Evolutionary conservation across 1,284 basidiomycete species (phyloP), one percentile per base, ranked within the genome.

Genomic region (Heliocybe sulcata): DNA sequence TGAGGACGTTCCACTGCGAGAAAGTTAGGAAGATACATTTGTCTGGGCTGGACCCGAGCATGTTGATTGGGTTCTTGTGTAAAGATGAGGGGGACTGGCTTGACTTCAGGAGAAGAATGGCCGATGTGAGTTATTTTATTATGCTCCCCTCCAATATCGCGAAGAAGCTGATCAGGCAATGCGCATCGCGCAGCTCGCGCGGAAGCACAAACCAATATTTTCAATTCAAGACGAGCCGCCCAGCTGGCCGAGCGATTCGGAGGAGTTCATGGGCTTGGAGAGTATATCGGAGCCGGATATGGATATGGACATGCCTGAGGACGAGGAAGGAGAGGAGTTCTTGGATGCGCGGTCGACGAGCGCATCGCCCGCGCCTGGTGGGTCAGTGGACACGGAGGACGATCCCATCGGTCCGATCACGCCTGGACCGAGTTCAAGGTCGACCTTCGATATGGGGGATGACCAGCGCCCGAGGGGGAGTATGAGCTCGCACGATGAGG

Each of bases 1-100:
- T 98, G 27, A 80, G 80, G 60, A 95, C 92, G 2, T 99, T 94
- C 76, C 96, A 98, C 69, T 94, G 93, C 67, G 94, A 98, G 25
- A 84, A 88, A 20, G 87, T 98, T 45, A 80, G 92, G 65, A 94
- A 95, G 79, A 94, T 98, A 91, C 88, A 90, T 0, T 72, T 98
- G 49, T 83, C 84, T 35, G 86, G 87, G n/a, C 72, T 99, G 53
- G 96, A 98, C 67, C 96, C 97, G 11, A 96, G 93, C 64, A 98
- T 99, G 96, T 75, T 99, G 9, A 77, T 98, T 54, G 95, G 95
- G 16, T 98, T 99, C 69, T 67, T 98, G 60, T 87, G 90, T 65
- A 81, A 81, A 60, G 82, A 90, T 65, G 88, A 94, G 69, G 74
- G 69, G 20, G 93, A 96, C 54, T 96, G 94, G 86, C 70, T 77